Base-by-base conservation (phyloP, 2,329 filamentous ascomycete genomes). In the Penicillium sclerotiorum region DNA sequence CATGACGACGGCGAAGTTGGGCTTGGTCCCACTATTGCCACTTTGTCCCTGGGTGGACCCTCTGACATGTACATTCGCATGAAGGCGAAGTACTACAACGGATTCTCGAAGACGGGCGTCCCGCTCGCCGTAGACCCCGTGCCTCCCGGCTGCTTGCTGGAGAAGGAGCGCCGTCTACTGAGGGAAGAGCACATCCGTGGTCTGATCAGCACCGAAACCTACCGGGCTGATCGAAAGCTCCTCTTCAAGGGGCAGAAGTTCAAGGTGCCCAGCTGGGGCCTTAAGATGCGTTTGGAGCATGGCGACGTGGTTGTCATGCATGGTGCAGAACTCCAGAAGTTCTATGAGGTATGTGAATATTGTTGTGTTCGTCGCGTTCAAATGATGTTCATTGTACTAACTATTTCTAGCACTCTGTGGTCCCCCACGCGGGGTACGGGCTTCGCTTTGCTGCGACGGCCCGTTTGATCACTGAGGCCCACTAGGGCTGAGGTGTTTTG, bases 261-360 rank as follows among this genome's bases (percentile, higher is more conserved):
- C 62, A 61, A 7, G 53, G 59, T 2, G 47, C 69, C n/a, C n/a
- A n/a, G n/a, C n/a, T n/a, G n/a, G n/a, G n/a, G n/a, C 8, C 67
- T 83, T 12, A 72, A 66, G 1, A 63, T 83, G 60, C 68, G 72
- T 1, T 66, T 85, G 6, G 68, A 74, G 13, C 81, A 84, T 62
- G 82, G 81, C 0, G 81, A 84, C 58, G 63, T 83, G 17, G 73
- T 83, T 0, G 68, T 84, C 8, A 84, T 84, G 82, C 75, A 82
- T 57, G 82, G 81, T 0, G 72, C 70, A 5, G 64, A 68, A 2
- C 63, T 84, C 11, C 82, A 84, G 61, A 76, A 75, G 55, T 83
- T 77, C 53, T 80, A 77, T 30, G 81, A 84, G 66, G 71, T 73
- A 56, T 43, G 61, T 50, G 17, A 15, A 9, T 6, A 11, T 12